These are phyloP conservation scores for Phaffia australis DNA, from an alignment of 768 basidiomycete genomes.

Conservation along the genomic window DNA sequence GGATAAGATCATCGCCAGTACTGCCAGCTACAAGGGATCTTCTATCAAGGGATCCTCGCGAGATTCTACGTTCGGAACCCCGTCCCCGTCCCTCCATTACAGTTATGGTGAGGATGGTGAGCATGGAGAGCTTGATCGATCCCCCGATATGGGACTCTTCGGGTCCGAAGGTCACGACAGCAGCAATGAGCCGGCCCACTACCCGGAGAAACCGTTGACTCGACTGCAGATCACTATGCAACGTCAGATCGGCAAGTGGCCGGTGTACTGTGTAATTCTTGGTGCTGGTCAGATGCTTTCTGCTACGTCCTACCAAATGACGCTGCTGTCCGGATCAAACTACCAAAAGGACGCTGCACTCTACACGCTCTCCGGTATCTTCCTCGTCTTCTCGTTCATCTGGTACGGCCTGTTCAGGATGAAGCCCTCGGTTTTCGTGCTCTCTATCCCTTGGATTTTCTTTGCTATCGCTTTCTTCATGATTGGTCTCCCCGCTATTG, in stretches of 20 bases:
- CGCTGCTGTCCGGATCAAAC: slow-evolving; percentile 73
- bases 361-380: slow-evolving; percentile 81
- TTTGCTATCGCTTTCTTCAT: slow-evolving; percentile 83
- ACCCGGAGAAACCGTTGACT: slow-evolving; percentile 51
- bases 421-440: slow-evolving; percentile 75
- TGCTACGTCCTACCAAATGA: slow-evolving; percentile 91
- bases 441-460: slow-evolving; percentile 81
- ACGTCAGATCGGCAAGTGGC: slow-evolving; percentile 72
- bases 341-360: slow-evolving; percentile 69
- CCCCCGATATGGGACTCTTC: slow-evolving; percentile 6
- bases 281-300: slow-evolving; percentile 54
- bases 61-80: slow-evolving; percentile 69
- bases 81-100: slow-evolving; percentile 42
- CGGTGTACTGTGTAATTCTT: slow-evolving; percentile 49
- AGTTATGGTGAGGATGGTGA: slow-evolving; percentile 44
- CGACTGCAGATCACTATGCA: slow-evolving; percentile 73
- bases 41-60: slow-evolving; percentile 40
- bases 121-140: not conserved
- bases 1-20: slow-evolving; percentile 56
- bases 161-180: slow-evolving; percentile 12
- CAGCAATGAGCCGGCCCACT: not conserved
- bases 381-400: slow-evolving; percentile 68
- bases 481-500: slow-evolving; percentile 74
- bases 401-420: slow-evolving; percentile 86
- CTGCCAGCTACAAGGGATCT: slow-evolving; percentile 48